Percentiles rank a stretch among this genome's conserved stretches.
phyloP scores from a whole-genome alignment of 768 basidiomycete species.

The Termitomyces sp. region DNA sequence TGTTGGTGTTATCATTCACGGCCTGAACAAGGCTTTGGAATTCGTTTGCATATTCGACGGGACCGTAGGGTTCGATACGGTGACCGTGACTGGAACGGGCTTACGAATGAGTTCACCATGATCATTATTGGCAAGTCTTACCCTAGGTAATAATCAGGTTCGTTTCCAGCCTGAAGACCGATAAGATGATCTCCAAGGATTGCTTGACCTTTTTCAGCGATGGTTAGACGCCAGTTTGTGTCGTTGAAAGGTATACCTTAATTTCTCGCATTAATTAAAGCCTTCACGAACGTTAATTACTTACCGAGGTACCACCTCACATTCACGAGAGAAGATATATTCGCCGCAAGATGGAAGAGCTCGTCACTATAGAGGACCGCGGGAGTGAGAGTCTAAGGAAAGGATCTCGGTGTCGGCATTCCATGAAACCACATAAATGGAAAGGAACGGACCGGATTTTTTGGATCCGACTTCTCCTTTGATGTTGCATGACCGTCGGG shows the following conservation, averaged over 20 bases:
- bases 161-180: slow-evolving; percentile 74
- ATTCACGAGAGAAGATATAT: slow-evolving; percentile 54
- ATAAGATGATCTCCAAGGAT: slow-evolving; percentile 64
- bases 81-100: slow-evolving; percentile 17
- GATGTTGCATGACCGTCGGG: slow-evolving; percentile 36
- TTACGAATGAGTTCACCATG: neutral
- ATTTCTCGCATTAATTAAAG: neutral
- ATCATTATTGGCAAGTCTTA: slow-evolving; percentile 13
- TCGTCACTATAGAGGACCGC: slow-evolving; percentile 62
- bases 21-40: slow-evolving; percentile 39
- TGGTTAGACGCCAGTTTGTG: slow-evolving; percentile 47
- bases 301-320: slow-evolving; percentile 65
- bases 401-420: neutral
- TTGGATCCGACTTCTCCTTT: slow-evolving; percentile 31
- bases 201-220: slow-evolving; percentile 54
- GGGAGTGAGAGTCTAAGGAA: slow-evolving; percentile 55
- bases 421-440: neutral
- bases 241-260: slow-evolving; percentile 64
- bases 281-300: neutral
- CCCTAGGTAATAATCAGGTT: slow-evolving; percentile 69
- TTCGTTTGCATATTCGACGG: slow-evolving; percentile 46
- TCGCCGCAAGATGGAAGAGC: slow-evolving; percentile 61
- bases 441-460: slow-evolving; percentile 27
- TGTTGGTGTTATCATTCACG: slow-evolving; percentile 29
- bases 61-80: slow-evolving; percentile 21